Conservation (phyloP, 805 yeast species). For the Brettanomyces nanus region DNA sequence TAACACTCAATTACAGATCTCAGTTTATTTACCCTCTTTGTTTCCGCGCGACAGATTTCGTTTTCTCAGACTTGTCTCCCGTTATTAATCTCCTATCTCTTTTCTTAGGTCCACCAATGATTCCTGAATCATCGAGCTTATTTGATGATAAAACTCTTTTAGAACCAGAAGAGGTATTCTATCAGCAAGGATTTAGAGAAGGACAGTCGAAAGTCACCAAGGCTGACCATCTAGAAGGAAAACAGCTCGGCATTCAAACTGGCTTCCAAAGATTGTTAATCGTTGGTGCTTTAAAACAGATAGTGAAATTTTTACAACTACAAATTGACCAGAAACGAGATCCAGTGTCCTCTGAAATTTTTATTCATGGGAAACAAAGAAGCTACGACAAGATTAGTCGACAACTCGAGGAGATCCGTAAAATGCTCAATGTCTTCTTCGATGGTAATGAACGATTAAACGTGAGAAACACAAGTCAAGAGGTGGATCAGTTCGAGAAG, state of each 20-base stretch:
- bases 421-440: slow-evolving; percentile 15
- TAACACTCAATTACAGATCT: no score
- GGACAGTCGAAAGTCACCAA: slow-evolving; percentile 56
- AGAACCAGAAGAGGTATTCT: slow-evolving; percentile 54
- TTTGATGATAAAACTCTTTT: slow-evolving; percentile 49
- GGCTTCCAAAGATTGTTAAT: slow-evolving; percentile 64
- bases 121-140: slow-evolving; percentile 20
- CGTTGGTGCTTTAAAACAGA: slow-evolving; percentile 61
- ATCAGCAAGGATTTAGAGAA: slow-evolving; percentile 61
- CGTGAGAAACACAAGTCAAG: slow-evolving; percentile 20
- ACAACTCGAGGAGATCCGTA: slow-evolving; percentile 12
- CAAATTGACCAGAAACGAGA: slow-evolving; percentile 6
- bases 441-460: slow-evolving; percentile 10
- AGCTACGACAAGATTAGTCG: slow-evolving; percentile 11
- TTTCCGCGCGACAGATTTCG: no score
- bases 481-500: slow-evolving; percentile 21
- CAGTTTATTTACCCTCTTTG: no score
- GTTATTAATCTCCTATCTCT: no score
- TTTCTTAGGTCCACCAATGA: no score
- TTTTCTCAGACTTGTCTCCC: no score
- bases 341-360: slow-evolving; percentile 1
- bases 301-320: slow-evolving; percentile 31
- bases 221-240: slow-evolving; percentile 66
- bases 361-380: slow-evolving; percentile 10
- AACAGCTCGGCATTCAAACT: slow-evolving; percentile 74